These are phyloP conservation scores for Sporisorium sorghi DNA, from an alignment of 1,284 basidiomycete species.

Conservation along the genomic window DNA sequence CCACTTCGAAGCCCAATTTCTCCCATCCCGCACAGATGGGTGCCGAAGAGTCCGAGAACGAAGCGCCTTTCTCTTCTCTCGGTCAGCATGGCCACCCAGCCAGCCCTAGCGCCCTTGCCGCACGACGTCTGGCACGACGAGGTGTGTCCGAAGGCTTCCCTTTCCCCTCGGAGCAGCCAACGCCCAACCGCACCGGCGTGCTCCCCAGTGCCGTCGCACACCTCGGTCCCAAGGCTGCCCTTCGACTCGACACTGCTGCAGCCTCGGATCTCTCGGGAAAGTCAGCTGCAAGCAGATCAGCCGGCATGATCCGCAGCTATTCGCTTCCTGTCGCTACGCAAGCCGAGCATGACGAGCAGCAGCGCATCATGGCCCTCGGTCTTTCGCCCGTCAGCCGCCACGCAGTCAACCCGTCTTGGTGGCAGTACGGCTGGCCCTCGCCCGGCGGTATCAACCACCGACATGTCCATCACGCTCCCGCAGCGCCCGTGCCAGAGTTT, in stretches of 20 bases:
- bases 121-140: slow-evolving; percentile 30
- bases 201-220: not conserved
- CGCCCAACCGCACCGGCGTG: slow-evolving; percentile 11
- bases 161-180: slow-evolving; percentile 9
- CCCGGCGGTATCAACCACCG: slow-evolving; percentile 43
- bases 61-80: slow-evolving; percentile 1
- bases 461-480: slow-evolving; percentile 22
- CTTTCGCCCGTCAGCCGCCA: slow-evolving; percentile 28
- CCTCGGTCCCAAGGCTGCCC: slow-evolving; percentile 18
- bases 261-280: slow-evolving; percentile 19
- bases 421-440: slow-evolving; percentile 51
- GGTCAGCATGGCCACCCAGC: not conserved
- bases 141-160: slow-evolving; percentile 35
- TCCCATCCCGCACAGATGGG: slow-evolving; percentile 5
- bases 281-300: slow-evolving; percentile 22
- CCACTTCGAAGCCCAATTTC: slow-evolving; percentile 4
- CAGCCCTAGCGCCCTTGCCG: slow-evolving; percentile 26
- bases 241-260: slow-evolving; percentile 42
- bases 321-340: slow-evolving; percentile 63
- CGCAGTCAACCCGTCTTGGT: slow-evolving; percentile 40
- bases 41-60: slow-evolving; percentile 25
- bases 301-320: slow-evolving; percentile 58
- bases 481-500: slow-evolving; percentile 10
- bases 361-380: slow-evolving; percentile 51
- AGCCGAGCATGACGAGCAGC: slow-evolving; percentile 55